phyloP scores from a whole-genome alignment of 2,329 filamentous ascomycete species.

The Ophiostoma ips region DNA sequence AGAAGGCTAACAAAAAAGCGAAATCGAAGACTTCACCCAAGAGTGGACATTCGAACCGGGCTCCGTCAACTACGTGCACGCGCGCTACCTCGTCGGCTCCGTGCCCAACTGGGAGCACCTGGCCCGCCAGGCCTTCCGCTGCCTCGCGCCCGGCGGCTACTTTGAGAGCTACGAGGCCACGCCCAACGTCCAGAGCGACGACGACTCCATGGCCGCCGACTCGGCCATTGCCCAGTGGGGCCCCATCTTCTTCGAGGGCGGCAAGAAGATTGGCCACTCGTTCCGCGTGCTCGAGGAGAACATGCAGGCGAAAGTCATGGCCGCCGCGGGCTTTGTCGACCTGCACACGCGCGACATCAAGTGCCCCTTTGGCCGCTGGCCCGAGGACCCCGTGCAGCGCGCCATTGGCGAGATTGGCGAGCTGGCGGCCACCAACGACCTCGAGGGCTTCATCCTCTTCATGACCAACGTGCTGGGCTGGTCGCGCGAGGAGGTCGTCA shows the following conservation, averaged over 20 bases:
- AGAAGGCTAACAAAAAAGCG: constrained; percentile 7
- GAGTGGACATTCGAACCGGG: constrained; percentile 15
- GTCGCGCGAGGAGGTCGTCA: constrained; percentile 11
- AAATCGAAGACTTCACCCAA: constrained; percentile 18
- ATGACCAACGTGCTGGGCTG: constrained; percentile 12
- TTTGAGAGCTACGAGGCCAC: constrained; percentile 16
- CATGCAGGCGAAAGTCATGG: constrained; percentile 37
- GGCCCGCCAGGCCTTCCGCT: constrained; percentile 14
- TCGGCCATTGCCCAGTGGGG: constrained; percentile 15
- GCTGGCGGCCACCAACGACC: constrained; percentile 9
- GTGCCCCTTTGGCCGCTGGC: constrained; percentile 21
- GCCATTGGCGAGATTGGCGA: constrained; percentile 15
- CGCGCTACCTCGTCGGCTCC: constrained; percentile 17
- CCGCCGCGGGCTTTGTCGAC: constrained; percentile 43
- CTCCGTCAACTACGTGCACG: constrained; percentile 18
- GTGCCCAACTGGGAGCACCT: constrained; percentile 16
- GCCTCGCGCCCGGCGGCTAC: constrained; percentile 37
- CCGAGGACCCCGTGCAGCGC: constrained; percentile 19
- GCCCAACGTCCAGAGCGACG: constrained; percentile 13
- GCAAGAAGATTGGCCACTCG: constrained; percentile 27
- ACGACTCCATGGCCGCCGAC: constrained; percentile 13
- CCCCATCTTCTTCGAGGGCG: constrained; percentile 25
- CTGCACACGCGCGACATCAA: constrained; percentile 38
- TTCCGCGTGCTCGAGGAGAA: constrained; percentile 38
- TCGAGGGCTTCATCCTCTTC: constrained; percentile 13